Percentiles rank a stretch among this genome's conserved stretches.
Conservation (phyloP, 345 rosid species). For the Cardamine resedifolia region DNA sequence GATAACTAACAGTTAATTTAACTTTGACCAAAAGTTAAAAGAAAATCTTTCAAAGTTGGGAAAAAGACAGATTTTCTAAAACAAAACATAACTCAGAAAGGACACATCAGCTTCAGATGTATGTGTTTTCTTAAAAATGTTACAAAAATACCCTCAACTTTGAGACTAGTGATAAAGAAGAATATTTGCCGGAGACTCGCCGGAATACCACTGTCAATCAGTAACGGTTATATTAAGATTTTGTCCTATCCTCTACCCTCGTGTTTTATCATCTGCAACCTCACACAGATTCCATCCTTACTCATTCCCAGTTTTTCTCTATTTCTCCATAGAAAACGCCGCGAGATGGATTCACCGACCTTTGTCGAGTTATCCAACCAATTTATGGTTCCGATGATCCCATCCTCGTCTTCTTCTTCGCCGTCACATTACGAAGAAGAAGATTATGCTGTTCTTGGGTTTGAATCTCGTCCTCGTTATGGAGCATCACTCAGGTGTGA, state of each 20-base stretch:
- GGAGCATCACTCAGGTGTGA: not conserved
- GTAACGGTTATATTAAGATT: not conserved
- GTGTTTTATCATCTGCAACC: not conserved
- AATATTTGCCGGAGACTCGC: not conserved
- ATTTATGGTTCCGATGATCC: not conserved
- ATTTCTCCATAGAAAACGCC: not conserved
- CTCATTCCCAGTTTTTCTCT: not conserved
- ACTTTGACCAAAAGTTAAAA: too few species aligned
- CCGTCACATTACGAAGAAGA: not conserved
- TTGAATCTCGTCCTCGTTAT: too few species aligned
- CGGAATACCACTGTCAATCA: not conserved
- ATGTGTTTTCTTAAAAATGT: too few species aligned
- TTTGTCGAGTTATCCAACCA: not conserved
- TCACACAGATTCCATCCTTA: not conserved
- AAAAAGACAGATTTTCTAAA: too few species aligned
- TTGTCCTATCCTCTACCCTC: not conserved
- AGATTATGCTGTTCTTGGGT: too few species aligned
- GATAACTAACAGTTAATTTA: too few species aligned
- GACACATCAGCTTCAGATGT: too few species aligned
- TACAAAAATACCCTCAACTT: too few species aligned
- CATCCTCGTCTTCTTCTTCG: not conserved
- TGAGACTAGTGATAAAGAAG: too few species aligned
- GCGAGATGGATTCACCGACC: not conserved
- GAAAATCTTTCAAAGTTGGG: not conserved
- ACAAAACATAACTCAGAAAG: too few species aligned